A percentile compares a stretch with the other conserved stretches of the same genome.
Conservation (phyloP, 78 protist genomes). For the Anaeramoeba ignava region DNA sequence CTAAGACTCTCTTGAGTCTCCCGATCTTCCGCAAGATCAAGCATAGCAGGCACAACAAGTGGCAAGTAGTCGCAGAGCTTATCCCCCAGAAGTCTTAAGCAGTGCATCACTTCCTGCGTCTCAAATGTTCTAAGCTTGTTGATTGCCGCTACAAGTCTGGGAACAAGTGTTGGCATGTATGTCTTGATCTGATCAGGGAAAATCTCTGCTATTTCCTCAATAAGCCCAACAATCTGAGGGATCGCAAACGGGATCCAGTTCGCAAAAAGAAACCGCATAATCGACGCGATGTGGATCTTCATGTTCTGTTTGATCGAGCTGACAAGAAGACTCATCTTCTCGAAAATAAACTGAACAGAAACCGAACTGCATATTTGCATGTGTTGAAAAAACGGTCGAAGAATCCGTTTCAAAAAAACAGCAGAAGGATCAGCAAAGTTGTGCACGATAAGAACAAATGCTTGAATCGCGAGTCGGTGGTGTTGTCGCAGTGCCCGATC, state of each 20-base stretch:
- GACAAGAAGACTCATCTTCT: background rate
- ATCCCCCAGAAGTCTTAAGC: no score
- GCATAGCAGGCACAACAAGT: no score
- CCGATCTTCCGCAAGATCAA: no score
- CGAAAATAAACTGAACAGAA: background rate
- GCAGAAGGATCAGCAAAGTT: background rate
- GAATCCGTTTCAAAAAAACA: background rate
- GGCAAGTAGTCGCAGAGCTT: no score
- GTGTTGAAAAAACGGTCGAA: background rate
- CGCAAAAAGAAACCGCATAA: background rate
- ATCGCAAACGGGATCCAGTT: background rate
- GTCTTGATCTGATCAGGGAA: background rate
- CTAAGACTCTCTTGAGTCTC: no score
- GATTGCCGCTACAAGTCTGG: no score
- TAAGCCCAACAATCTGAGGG: background rate
- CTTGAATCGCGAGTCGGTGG: background rate
- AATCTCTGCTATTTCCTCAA: background rate
- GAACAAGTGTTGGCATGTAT: background rate
- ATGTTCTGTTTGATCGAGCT: background rate
- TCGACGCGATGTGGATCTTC: background rate
- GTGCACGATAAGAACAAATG: background rate
- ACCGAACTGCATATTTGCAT: background rate
- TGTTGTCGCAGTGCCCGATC: background rate
- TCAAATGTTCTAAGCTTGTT: no score
- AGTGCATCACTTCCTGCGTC: no score